phyloP scores from a whole-genome alignment of 208 protist genomes.

The Trypanosoma melophagium region DNA sequence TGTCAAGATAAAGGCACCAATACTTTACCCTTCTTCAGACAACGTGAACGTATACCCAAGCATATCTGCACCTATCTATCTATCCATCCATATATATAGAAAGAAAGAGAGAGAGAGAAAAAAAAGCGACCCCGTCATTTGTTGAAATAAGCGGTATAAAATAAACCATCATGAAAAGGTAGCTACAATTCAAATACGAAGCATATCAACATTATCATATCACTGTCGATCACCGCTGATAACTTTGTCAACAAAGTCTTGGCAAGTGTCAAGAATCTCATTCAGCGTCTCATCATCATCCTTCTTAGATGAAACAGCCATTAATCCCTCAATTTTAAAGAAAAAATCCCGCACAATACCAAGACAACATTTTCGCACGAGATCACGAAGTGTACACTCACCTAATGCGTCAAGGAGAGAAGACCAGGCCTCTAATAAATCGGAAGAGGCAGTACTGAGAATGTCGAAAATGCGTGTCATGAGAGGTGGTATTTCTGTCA shows the following conservation, averaged over 20 bases:
- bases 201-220: neutral
- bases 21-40: too few species aligned
- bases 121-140: neutral
- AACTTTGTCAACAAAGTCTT: conserved; percentile 75
- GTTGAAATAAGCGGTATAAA: conserved; percentile 1
- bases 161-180: neutral
- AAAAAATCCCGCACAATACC: conserved; percentile 62
- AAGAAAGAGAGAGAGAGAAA: conserved; percentile 11
- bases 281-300: conserved; percentile 80
- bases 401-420: conserved; percentile 53
- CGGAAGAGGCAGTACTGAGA: conserved; percentile 63
- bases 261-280: conserved; percentile 82
- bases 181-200: neutral
- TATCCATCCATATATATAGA: too few species aligned
- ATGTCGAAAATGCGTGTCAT: conserved; percentile 78
- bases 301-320: conserved; percentile 70
- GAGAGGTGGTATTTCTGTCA: conserved; percentile 58
- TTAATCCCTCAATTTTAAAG: conserved; percentile 69
- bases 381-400: conserved; percentile 42
- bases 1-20: too few species aligned
- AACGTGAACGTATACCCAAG: neutral
- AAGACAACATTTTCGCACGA: conserved; percentile 68
- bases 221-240: conserved; percentile 5
- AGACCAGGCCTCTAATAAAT: conserved; percentile 72
- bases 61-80: neutral